Conservation (phyloP, 2,329 filamentous ascomycete species). For the Clarireedia monteithiana region DNA sequence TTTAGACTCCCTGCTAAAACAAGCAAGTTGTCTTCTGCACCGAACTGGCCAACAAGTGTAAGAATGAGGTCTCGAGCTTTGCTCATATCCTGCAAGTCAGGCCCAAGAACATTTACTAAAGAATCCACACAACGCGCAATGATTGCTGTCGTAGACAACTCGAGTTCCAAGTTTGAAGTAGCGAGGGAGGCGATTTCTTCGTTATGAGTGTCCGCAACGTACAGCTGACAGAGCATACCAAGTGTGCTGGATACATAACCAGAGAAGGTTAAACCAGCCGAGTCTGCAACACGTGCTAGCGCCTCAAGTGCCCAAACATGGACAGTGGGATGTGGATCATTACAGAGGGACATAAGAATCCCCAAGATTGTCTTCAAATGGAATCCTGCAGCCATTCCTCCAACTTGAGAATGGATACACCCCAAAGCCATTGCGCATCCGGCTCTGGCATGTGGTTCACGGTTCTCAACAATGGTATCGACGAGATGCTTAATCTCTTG, state of each 20-base stretch:
- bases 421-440: conserved; percentile 92
- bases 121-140: conserved; percentile 87
- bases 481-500: conserved; percentile 85
- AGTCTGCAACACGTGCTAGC: conserved; percentile 77
- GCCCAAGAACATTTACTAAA: conserved; percentile 92
- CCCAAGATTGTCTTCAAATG: conserved; percentile 97
- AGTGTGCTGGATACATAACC: conserved; percentile 83
- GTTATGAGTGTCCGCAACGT: conserved; percentile 86
- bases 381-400: conserved; percentile 93
- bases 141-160: conserved; percentile 72
- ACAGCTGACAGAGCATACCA: conserved; percentile 89
- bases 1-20: conserved; percentile 70
- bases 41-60: conserved; percentile 76
- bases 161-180: conserved; percentile 85
- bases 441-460: conserved; percentile 86
- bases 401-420: conserved; percentile 89
- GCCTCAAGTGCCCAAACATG: conserved; percentile 96
- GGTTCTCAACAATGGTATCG: conserved; percentile 88
- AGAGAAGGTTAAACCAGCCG: conserved; percentile 86
- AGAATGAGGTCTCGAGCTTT: conserved; percentile 92
- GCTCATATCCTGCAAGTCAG: conserved; percentile 84
- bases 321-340: conserved; percentile 88
- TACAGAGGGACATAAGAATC: conserved; percentile 95
- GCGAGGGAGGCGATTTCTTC: conserved; percentile 70
- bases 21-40: conserved; percentile 61